Base-by-base conservation (phyloP, 2,329 filamentous ascomycete species). In the Mycosphaerelloides madeirae region DNA sequence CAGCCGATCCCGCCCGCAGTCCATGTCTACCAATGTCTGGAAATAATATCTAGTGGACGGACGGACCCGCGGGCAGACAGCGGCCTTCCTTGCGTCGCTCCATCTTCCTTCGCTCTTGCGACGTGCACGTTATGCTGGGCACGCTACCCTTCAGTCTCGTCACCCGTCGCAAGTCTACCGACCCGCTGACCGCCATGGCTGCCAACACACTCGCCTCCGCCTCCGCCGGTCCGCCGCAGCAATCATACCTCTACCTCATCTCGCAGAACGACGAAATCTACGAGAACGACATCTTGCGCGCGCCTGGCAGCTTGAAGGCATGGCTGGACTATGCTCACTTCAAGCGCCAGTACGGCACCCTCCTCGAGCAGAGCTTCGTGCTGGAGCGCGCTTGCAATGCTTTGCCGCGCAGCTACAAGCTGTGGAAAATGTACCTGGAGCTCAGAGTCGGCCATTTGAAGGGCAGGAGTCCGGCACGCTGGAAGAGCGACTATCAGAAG, bases 361-460 rank as follows among this genome's bases (percentile, higher is more conserved):
- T 87, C 33, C 80, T 87, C 42, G 91, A 97, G 70, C 91, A 95
- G 69, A 86, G 89, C 40, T 85, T 84, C 63, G 79, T 84, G 29
- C 85, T 97, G 72, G 93, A 97, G 70, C 81, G 93, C 62, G 91
- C 93, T 46, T 96, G 91, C 67, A 76, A 80, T 52, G 85, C 94
- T 59, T 78, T 98, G 35, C 93, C 93, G 38, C 81, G 93, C 56
- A 97, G 91, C 20, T 98, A 95, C 74, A 98, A 98, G 72, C 76
- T 98, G 38, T 98, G 93, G 93, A 97, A 95, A 71, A 82, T 95
- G 80, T 98, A 97, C 68, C 80, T 98, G 54, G 79, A 82, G 54
- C 85, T 97, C 56, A 81, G 93, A 58, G 82, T 80, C 44, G 86
- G 85, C 58, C 65, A 66, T 44, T 39, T 67, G 36, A 75, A 81